phyloP scores from a whole-genome alignment of 139 green algal genomes.

The Chloropicon primus region DNA sequence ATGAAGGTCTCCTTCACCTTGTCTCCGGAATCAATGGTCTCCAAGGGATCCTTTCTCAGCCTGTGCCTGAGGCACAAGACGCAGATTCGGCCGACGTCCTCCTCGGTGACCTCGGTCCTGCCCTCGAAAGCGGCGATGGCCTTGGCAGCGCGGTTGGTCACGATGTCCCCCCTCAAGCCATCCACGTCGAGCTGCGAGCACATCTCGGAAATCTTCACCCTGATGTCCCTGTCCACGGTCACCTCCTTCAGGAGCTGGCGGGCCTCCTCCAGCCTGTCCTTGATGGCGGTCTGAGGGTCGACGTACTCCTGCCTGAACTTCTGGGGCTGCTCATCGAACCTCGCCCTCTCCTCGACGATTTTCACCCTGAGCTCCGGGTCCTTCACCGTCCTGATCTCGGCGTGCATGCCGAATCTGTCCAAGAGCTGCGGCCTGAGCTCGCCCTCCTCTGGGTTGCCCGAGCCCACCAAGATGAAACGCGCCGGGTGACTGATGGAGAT shows the following conservation, averaged over 20 bases:
- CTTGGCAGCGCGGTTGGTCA: conserved; percentile 46
- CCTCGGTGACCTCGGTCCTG: conserved; percentile 5
- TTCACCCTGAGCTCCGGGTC: conserved; percentile 54
- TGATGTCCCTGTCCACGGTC: conserved; percentile 16
- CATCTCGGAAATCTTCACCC: conserved; percentile 72
- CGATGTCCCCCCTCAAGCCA: conserved; percentile 83
- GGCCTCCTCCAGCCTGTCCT: not conserved
- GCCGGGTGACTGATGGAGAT: conserved; percentile 79
- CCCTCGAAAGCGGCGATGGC: conserved; percentile 2
- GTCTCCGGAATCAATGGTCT: conserved; percentile 11
- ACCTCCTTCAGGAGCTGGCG: conserved; percentile 9
- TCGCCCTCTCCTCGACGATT: conserved; percentile 30
- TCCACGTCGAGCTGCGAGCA: conserved; percentile 80
- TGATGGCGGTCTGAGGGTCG: not conserved
- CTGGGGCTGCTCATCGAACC: not conserved
- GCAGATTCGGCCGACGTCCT: conserved; percentile 9
- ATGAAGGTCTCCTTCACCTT: conserved; percentile 10
- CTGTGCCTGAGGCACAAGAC: conserved; percentile 10
- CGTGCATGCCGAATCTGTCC: conserved; percentile 80
- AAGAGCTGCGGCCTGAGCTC: conserved; percentile 90
- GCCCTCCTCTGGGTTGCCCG: conserved; percentile 66
- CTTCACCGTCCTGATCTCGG: conserved; percentile 59
- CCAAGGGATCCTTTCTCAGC: conserved; percentile 13
- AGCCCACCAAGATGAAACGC: conserved; percentile 88
- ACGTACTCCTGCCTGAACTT: not conserved